Conservation (phyloP, 1,139 yeast species). For the Pneumocystis jirovecii region DNA sequence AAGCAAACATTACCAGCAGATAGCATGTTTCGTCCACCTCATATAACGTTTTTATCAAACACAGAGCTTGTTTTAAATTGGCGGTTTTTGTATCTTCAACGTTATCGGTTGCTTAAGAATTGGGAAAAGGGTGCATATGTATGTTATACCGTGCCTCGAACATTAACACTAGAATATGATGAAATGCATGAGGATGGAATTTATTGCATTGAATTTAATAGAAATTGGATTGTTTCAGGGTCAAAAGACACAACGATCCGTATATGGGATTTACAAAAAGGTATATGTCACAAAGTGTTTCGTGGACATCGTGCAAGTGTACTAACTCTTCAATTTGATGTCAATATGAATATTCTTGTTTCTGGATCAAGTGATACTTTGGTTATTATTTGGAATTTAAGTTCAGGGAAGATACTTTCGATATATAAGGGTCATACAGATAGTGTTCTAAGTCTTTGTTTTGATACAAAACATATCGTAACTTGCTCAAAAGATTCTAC, state of each 20-base stretch:
- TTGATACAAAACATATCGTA: constrained; percentile 9
- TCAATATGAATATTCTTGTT: constrained; percentile 11
- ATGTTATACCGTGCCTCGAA: constrained; percentile 1
- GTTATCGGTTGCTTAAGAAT: constrained; percentile 8
- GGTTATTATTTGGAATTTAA: constrained; percentile 33
- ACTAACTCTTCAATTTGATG: constrained; percentile 11
- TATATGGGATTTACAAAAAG: constrained; percentile 12
- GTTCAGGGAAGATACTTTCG: constrained; percentile 45
- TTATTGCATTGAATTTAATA: constrained; percentile 15
- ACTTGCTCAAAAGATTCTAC: constrained; percentile 13
- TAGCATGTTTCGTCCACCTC: neutral
- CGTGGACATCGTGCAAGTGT: constrained; percentile 12
- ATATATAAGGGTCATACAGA: constrained; percentile 49
- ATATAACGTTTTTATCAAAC: neutral
- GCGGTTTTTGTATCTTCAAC: constrained; percentile 11
- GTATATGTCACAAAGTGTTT: constrained; percentile 5
- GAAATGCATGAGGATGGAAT: constrained; percentile 8
- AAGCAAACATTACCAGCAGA: no score
- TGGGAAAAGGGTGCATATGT: constrained; percentile 12
- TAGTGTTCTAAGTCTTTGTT: constrained; percentile 10
- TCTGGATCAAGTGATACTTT: constrained; percentile 23
- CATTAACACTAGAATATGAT: constrained; percentile 3
- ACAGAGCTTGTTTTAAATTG: constrained; percentile 7
- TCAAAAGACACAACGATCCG: constrained; percentile 9
- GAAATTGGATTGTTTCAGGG: constrained; percentile 15